Base-by-base conservation (phyloP, 1,284 basidiomycete genomes). In the Trichosporon faecale region DNA sequence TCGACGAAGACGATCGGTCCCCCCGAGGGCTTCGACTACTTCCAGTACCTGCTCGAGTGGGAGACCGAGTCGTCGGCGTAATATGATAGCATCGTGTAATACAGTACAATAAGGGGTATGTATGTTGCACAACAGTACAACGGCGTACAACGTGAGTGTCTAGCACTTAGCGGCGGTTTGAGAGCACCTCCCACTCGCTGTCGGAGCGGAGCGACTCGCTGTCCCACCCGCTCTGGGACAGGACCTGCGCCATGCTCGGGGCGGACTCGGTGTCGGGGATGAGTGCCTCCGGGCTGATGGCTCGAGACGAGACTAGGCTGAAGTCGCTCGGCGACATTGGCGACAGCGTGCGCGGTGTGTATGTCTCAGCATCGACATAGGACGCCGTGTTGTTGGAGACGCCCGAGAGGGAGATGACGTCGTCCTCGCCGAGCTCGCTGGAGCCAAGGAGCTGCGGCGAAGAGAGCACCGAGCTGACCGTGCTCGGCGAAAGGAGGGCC, bases 11-110 rank as follows among this genome's bases (percentile, higher is more conserved):
- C 81, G 64, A 80, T 83, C 52, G 82, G 83, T 3, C 82, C 83
- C 7, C 76, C 91, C 37, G 91, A 93, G 68, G 88, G 89, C 5
- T 94, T 94, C 77, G 92, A 93, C 81, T 95, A 94, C 82, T 94
- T 91, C 80, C 84, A 93, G 78, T 95, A 94, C 80, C 87, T 87
- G 14, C 75, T 86, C 65, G 79, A 77, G 68, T 78, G 70, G 70
- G 68, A 70, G 57, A 29, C 57, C 14, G 31, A 29, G 16, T 29
- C 27, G 1, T 8, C 44, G 40, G 18, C 8, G 11, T 8, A 3
- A 4, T 35, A 64, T 27, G 7, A 31, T 60, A 14, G 29, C 27
- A 29, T 61, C 11, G 27, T 61, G 27, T 29, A 31, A 16, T 61
- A 61, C 57, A 61, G n/a, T 31, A 31, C 3, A 33, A n/a, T n/a